A percentile compares a stretch with the other conserved stretches of the same genome.
These are phyloP conservation scores for Cyberlindnera euphorbiiphila DNA, from an alignment of 805 yeast species.

Conservation along the genomic window DNA sequence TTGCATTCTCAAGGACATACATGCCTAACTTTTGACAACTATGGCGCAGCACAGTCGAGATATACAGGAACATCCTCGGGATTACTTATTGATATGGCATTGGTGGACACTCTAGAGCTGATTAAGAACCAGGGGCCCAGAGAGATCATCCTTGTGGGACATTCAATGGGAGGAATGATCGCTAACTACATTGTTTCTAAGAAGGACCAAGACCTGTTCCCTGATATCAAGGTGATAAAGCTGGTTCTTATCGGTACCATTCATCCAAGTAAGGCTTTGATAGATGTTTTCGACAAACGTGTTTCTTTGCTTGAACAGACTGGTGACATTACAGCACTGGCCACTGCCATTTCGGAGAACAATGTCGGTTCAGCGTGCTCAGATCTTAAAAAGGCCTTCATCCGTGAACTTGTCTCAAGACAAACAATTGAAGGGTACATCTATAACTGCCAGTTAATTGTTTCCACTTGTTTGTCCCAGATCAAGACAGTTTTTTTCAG, in stretches of 20 bases:
- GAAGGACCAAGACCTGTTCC: not conserved
- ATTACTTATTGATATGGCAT: not conserved
- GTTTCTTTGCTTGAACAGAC: not conserved
- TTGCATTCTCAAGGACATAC: not conserved
- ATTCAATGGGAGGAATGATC: conserved; percentile 11
- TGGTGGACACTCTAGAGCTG: conserved; percentile 1
- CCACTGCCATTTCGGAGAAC: conserved; percentile 1
- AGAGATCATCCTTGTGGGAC: conserved; percentile 4
- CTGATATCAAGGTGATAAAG: not conserved
- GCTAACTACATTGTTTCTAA: conserved; percentile 1
- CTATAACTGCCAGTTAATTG: conserved; percentile 4
- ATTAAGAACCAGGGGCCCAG: conserved; percentile 1
- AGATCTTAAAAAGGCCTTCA: conserved; percentile 1
- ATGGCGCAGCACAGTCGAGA: conserved; percentile 5
- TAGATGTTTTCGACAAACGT: not conserved
- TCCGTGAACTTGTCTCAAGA: conserved; percentile 6
- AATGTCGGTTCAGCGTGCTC: conserved; percentile 3
- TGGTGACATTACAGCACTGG: not conserved
- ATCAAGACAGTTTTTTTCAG: not conserved
- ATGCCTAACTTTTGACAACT: conserved; percentile 9
- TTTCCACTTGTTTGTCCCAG: not conserved
- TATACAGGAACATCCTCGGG: too few species aligned
- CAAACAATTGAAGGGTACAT: conserved; percentile 6
- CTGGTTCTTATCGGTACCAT: not conserved
- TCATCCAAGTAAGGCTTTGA: not conserved